phyloP scores from a whole-genome alignment of 2,329 filamentous ascomycete genomes.

The Hypoxylon sp. region DNA sequence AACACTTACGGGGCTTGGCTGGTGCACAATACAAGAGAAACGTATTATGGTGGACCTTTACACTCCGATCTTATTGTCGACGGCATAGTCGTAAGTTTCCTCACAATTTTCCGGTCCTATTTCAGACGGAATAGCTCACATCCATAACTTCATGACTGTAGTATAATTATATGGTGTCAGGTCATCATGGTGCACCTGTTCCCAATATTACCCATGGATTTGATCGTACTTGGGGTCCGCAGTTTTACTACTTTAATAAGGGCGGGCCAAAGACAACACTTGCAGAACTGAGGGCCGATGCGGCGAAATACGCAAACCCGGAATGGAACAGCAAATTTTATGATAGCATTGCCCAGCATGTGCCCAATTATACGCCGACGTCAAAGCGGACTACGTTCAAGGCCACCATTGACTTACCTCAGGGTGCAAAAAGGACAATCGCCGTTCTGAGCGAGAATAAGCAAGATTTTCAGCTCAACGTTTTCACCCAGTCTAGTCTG shows the following conservation, averaged over 20 bases:
- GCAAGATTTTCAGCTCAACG: slow-evolving; percentile 72
- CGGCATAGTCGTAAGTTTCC: slow-evolving; percentile 69
- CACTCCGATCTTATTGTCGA: slow-evolving; percentile 76
- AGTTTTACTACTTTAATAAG: slow-evolving; percentile 75
- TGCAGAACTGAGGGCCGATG: slow-evolving; percentile 67
- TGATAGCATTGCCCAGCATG: slow-evolving; percentile 71
- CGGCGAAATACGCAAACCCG: slow-evolving; percentile 65
- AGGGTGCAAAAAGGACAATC: slow-evolving; percentile 65
- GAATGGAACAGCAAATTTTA: slow-evolving; percentile 74
- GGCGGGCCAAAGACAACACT: slow-evolving; percentile 63
- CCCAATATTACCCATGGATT: slow-evolving; percentile 76
- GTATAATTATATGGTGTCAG: slow-evolving; percentile 62
- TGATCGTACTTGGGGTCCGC: slow-evolving; percentile 75
- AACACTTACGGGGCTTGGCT: slow-evolving; percentile 73
- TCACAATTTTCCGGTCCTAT: not conserved
- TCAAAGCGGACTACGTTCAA: slow-evolving; percentile 66
- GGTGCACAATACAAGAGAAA: slow-evolving; percentile 75
- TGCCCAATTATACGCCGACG: slow-evolving; percentile 71
- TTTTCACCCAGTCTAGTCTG: slow-evolving; percentile 65
- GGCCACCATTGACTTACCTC: slow-evolving; percentile 67
- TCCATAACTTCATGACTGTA: slow-evolving; percentile 16
- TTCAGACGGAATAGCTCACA: not conserved
- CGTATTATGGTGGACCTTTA: slow-evolving; percentile 73
- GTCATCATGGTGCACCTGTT: slow-evolving; percentile 71
- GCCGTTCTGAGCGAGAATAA: slow-evolving; percentile 69